Percentiles rank a stretch among this genome's conserved stretches.
These are phyloP conservation scores for Trichosphaerium sp. DNA, from an alignment of 78 protist species.

Conservation along the genomic window DNA sequence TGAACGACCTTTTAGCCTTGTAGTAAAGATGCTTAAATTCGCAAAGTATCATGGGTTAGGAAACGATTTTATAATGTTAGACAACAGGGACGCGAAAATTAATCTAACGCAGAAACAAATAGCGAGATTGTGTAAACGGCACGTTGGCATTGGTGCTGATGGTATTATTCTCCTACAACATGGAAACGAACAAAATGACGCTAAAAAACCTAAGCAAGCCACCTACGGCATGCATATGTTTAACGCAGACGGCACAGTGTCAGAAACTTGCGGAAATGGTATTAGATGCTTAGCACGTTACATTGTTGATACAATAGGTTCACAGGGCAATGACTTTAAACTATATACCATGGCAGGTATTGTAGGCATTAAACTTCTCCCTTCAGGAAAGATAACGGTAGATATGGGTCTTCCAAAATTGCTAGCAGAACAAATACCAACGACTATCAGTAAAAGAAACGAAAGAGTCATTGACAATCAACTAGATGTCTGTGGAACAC, in stretches of 20 bases:
- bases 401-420: conserved; percentile 48
- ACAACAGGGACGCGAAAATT: no score
- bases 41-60: no score
- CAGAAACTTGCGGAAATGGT: conserved; percentile 59
- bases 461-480: neutral
- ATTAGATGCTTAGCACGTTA: conserved; percentile 30
- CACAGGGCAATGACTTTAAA: neutral
- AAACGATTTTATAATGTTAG: no score
- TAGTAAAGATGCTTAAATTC: no score
- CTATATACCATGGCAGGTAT: conserved; percentile 28
- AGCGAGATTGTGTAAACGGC: no score
- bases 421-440: neutral
- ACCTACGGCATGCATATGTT: conserved; percentile 32
- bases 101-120: no score
- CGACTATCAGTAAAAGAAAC: neutral
- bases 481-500: neutral
- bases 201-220: neutral
- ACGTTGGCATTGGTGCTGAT: no score
- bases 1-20: no score
- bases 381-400: conserved; percentile 20
- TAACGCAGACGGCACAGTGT: conserved; percentile 46
- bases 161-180: no score
- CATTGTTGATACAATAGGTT: conserved; percentile 4
- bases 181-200: no score
- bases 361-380: conserved; percentile 3